Percentiles rank a stretch among this genome's conserved stretches.
Conservation (phyloP, 805 yeast species). For the Saccharomycopsis guyanensis region DNA sequence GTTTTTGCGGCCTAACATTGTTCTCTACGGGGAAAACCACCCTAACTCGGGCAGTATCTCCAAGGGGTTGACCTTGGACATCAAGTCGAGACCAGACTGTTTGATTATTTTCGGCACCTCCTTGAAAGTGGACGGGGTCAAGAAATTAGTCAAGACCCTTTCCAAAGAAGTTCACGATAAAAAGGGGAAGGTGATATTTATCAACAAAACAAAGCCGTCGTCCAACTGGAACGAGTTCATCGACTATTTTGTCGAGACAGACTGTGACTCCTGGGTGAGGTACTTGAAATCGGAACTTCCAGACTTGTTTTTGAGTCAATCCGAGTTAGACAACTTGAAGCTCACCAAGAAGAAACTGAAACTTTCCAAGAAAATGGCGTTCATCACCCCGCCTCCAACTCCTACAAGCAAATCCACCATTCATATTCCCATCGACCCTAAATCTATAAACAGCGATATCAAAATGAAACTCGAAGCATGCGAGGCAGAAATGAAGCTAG, state of each 20-base stretch:
- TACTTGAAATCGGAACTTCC: conserved; percentile 49
- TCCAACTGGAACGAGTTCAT: conserved; percentile 62
- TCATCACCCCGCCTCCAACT: conserved; percentile 21
- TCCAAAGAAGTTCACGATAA: conserved; percentile 63
- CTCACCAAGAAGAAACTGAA: conserved; percentile 5
- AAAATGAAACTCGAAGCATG: neutral
- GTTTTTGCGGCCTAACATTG: conserved; percentile 77
- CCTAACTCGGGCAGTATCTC: conserved; percentile 80
- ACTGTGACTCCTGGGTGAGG: conserved; percentile 76
- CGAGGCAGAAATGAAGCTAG: neutral
- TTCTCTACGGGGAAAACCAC: conserved; percentile 89
- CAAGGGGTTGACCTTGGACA: conserved; percentile 57
- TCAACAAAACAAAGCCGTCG: conserved; percentile 61
- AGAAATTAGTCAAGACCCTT: conserved; percentile 59
- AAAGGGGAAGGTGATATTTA: conserved; percentile 70
- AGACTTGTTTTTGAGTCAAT: conserved; percentile 52
- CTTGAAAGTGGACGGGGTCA: conserved; percentile 83
- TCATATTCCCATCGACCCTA: neutral
- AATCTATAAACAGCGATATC: neutral
- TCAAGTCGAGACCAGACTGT: conserved; percentile 62
- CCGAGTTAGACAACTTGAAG: conserved; percentile 25
- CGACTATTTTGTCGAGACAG: conserved; percentile 73
- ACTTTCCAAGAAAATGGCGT: neutral
- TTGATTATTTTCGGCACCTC: conserved; percentile 91
- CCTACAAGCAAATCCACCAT: conserved; percentile 3